Conservation (phyloP, 768 basidiomycete species). For the Termitomyces sp. region DNA sequence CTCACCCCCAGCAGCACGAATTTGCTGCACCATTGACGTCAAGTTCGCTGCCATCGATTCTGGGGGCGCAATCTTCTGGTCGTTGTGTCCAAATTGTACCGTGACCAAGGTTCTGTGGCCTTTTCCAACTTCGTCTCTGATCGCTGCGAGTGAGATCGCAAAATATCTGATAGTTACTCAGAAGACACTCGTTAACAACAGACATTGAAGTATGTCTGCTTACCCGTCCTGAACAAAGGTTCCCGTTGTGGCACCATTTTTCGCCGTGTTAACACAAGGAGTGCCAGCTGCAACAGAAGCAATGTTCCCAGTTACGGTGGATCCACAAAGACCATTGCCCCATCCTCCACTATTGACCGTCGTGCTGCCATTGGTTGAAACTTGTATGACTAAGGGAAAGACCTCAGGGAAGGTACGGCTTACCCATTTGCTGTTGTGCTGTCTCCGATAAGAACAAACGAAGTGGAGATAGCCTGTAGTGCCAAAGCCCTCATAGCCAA, state of each 20-base stretch:
- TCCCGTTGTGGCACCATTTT: neutral
- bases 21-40: slow-evolving; percentile 32
- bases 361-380: neutral
- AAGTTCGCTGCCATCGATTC: slow-evolving; percentile 38
- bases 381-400: neutral
- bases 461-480: neutral
- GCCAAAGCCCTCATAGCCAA: neutral
- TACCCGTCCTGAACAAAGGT: neutral
- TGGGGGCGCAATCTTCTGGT: slow-evolving; percentile 34
- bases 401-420: neutral
- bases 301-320: neutral
- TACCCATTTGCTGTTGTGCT: slow-evolving; percentile 1
- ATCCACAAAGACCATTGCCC: neutral
- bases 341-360: slow-evolving; percentile 1
- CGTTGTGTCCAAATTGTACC: slow-evolving; percentile 38
- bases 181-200: neutral
- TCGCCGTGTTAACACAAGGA: neutral
- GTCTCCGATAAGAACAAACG: neutral
- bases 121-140: slow-evolving; percentile 28
- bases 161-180: neutral
- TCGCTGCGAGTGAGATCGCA: neutral
- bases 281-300: neutral
- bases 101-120: slow-evolving; percentile 30
- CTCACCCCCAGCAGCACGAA: slow-evolving; percentile 29
- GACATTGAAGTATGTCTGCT: neutral